Base-by-base conservation (phyloP, 2,329 filamentous ascomycete species). In the Helotiales sp. region DNA sequence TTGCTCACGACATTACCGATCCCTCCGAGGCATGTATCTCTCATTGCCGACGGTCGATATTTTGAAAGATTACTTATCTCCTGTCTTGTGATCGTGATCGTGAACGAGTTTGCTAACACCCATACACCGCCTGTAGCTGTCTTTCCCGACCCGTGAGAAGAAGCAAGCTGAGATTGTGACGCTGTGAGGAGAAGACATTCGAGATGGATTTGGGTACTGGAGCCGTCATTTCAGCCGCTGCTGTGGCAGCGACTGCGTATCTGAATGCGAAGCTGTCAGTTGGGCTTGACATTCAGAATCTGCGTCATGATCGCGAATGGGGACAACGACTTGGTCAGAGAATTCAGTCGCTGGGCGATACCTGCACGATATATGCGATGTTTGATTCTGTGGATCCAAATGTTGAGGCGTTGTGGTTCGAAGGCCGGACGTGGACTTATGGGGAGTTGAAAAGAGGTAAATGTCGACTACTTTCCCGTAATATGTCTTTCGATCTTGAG, bases 351-450 rank as follows among this genome's bases (percentile, higher is more conserved):
- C 69, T 82, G 1, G 81, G 79, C 6, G 80, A 80, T 61, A 76
- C 77, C 6, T 74, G 76, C 28, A 80, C 80, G 1, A 67, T 82
- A 13, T 84, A 83, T 70, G 77, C 75, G 49, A 76, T 83, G 74
- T 78, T 84, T 4, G 76, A 80, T 67, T 75, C 77, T 26, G 78
- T 78, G 0, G 76, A 82, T 34, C 77, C 77, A 2, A 74, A 77
- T 17, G 78, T 70, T 3, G 80, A 83, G 52, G 80, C 79, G 3
- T 71, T 84, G 10, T 84, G 82, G 81, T 84, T 84, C 73, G 82
- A 84, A 68, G 78, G 81, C 2, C 80, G 78, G 68, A 80, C 76
- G 3, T 84, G 81, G 82, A 83, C 80, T 2, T 84, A 83, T 71
- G 75, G 71, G 2, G 77, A 83, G 64, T 64, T 83, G 45, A 82